Percentiles rank a stretch among this genome's conserved stretches.
These are phyloP conservation scores for Sicyos edulis DNA, from an alignment of 306 rosid genomes.

Conservation along the genomic window DNA sequence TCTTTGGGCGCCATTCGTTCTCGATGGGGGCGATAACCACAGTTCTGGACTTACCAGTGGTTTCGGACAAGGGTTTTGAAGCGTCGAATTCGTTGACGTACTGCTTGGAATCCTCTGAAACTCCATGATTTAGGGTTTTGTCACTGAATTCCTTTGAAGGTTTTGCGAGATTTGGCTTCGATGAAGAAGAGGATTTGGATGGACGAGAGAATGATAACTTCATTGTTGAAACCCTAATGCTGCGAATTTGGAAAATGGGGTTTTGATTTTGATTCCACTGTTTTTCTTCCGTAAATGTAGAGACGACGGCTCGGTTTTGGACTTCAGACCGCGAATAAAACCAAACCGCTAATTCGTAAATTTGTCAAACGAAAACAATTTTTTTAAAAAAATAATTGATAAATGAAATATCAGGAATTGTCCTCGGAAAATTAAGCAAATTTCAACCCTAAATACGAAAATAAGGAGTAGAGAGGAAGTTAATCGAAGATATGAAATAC, in stretches of 20 bases:
- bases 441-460: too few relatives aligned
- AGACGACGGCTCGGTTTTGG: too few relatives aligned
- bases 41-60: background rate
- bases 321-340: too few relatives aligned
- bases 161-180: conserved; percentile 28
- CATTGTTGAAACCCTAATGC: conserved; percentile 20
- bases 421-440: too few relatives aligned
- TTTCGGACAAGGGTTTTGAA: conserved; percentile 24
- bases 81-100: conserved; percentile 35
- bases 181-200: conserved; percentile 34
- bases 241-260: background rate
- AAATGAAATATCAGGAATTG: too few relatives aligned
- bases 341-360: too few relatives aligned
- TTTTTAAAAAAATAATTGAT: too few relatives aligned
- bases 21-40: conserved; percentile 28
- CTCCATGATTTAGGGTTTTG: background rate
- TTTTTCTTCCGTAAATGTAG: too few relatives aligned
- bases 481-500: too few relatives aligned
- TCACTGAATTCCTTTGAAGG: conserved; percentile 23
- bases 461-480: too few relatives aligned
- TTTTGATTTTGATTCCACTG: background rate
- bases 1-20: conserved; percentile 31
- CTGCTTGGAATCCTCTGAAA: conserved; percentile 10
- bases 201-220: conserved; percentile 38
- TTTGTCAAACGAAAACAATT: too few relatives aligned